Evolutionary conservation across 345 rosid species (phyloP), one percentile per base, ranked within the genome.

Genomic region (Ceriops zippeliana): DNA sequence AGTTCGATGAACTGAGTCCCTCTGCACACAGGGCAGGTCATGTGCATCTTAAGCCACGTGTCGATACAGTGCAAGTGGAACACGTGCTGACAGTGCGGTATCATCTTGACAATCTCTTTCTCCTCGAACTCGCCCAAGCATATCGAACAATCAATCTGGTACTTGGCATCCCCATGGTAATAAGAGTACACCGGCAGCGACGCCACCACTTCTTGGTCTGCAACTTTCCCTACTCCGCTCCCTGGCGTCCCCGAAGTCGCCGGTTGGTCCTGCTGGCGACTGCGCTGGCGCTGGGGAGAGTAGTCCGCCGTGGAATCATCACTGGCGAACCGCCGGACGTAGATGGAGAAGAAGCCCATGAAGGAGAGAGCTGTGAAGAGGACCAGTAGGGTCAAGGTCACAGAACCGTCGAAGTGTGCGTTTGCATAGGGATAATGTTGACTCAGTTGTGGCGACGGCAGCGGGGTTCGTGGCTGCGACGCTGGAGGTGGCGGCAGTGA

Each of bases 1-100:
- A 17, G 68, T 56, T 68, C 71, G 6, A 80, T 62, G 65, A 86
- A 73, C 71, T 66, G 80, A 34, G 80, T 74, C 52, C 77, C 83
- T 63, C 95, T 75, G 35, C 95, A 89, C n/a, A 89, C 79, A 17
- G 91, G 91, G 61, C 95, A 89, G 9, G 83, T 73, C 58, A 62
- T 75, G 62, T 79, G 85, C 42, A 79, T 58, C 22, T 21, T 35
- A 17, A 89, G 86, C 90, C 96, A 89, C 75, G 77, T 73, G 77
- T 79, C 88, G 0, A 87, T 67, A 24, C 92, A 87, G 1, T 65
- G 73, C 24, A 72, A 69, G 66, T 87, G 92, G 73, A 87, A 87
- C 73, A 75, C 72, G 84, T 87, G 92, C 70, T 71, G 34, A 57
- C 90, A 82, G 1, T 27, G 38, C 9, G 90, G 88, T 32, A 87